These are phyloP conservation scores for Kurtzmaniella quercitrusa DNA, from an alignment of 1,139 yeast species.

Conservation along the genomic window DNA sequence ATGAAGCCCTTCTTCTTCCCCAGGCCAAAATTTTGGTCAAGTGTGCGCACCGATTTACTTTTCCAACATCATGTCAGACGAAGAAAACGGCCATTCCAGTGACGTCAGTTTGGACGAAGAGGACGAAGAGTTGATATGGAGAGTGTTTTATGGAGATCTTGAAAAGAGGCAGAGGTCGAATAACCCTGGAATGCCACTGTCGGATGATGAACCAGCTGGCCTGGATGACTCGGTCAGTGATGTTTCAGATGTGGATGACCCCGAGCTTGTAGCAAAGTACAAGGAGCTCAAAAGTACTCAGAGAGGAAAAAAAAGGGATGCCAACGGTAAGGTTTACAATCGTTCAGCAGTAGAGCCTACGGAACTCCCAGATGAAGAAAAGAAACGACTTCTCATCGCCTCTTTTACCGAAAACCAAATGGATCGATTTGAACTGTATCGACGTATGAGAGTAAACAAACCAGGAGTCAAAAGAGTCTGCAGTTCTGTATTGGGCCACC, in stretches of 20 bases:
- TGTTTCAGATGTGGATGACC: constrained; percentile 35
- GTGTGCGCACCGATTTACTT: too few relatives aligned
- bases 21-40: too few relatives aligned
- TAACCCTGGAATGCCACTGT: constrained; percentile 4
- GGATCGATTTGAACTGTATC: constrained; percentile 81
- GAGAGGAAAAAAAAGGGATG: background rate
- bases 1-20: too few relatives aligned
- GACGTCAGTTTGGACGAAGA: constrained; percentile 46
- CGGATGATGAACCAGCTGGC: constrained; percentile 23
- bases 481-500: constrained; percentile 74
- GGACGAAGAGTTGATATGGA: constrained; percentile 45
- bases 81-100: constrained; percentile 14
- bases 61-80: background rate
- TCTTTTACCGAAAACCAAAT: constrained; percentile 79
- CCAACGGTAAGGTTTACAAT: background rate
- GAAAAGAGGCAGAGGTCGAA: constrained; percentile 13
- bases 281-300: constrained; percentile 17
- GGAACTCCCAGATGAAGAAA: constrained; percentile 42
- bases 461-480: constrained; percentile 80
- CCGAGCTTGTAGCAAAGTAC: constrained; percentile 31
- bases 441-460: constrained; percentile 78
- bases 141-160: constrained; percentile 35
- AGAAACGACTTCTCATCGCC: constrained; percentile 62
- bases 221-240: constrained; percentile 20
- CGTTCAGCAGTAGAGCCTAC: background rate